A percentile compares a stretch with the other conserved stretches of the same genome.
phyloP scores from a whole-genome alignment of 2,329 filamentous ascomycete species.

The Arachnomyces sp. region DNA sequence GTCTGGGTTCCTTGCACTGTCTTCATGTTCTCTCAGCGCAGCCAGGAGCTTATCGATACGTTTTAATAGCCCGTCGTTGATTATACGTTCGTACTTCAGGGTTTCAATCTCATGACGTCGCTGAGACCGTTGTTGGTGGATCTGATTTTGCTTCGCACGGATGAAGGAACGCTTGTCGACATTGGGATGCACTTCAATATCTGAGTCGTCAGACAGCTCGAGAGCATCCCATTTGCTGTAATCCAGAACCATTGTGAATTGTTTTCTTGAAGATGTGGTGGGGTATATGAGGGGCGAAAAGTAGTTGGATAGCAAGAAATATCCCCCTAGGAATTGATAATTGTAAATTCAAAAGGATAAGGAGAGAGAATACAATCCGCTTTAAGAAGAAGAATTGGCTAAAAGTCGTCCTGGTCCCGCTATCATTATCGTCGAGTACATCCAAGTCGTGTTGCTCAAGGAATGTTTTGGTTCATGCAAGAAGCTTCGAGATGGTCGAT shows the following conservation, averaged over 20 bases:
- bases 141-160: slow-evolving; percentile 94
- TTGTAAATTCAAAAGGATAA: no score
- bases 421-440: no score
- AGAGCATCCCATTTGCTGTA: slow-evolving; percentile 67
- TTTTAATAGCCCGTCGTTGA: slow-evolving; percentile 83
- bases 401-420: no score
- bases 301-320: slow-evolving; percentile 7
- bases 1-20: slow-evolving; percentile 57
- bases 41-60: slow-evolving; percentile 74
- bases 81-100: slow-evolving; percentile 77
- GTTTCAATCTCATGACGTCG: slow-evolving; percentile 84
- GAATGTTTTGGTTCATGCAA: no score
- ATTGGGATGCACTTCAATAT: slow-evolving; percentile 97
- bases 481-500: no score
- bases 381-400: no score
- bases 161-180: slow-evolving; percentile 99
- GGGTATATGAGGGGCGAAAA: slow-evolving; percentile 11
- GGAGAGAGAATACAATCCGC: no score
- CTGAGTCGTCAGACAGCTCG: slow-evolving; percentile 96
- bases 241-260: slow-evolving; percentile 48
- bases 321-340: no score
- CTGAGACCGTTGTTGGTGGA: slow-evolving; percentile 81
- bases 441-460: no score
- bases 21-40: slow-evolving; percentile 66
- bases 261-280: slow-evolving; percentile 10